Evolutionary conservation across 192 early-diverging fungal species (phyloP), one percentile per base, ranked within the genome.

Genomic region (Helicostylum pulchrum): DNA sequence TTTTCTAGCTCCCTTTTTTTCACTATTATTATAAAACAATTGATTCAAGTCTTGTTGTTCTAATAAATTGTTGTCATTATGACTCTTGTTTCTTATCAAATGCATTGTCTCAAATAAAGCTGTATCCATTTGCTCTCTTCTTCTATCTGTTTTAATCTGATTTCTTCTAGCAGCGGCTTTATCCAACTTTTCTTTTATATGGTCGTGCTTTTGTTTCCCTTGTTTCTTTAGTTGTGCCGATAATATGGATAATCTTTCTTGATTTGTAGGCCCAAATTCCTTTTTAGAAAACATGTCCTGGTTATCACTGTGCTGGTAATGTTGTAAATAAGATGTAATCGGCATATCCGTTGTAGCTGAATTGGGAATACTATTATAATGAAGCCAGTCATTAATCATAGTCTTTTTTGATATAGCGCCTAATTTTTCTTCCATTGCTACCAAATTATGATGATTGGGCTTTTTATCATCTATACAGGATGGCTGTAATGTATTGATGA

Each of bases 91-190:
- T 6, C 43, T 59, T 14, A 59, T 12, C 39, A 59, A 43, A 21
- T 42, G 17, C 20, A 59, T 12, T 4, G 57, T 59, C 21, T 59
- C 57, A 11, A 59, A 26, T 44, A 59, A 44, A 19, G 43, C 42
- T 7, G 43, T 26, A 45, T 59, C 57, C 36, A 45, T 59, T 14
- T 59, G 57, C 26, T 59, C 57, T 59, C 57, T 31, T 45, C 21
- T 31, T 45, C 57, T 43, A 26, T 59, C 26, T 4, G 32, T 23
- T 45, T 45, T 59, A 23, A 59, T 59, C 12, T 14, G 12, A 45
- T 59, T 59, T 14, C 57, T 39, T 39, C 57, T 39, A 3, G 57
- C 57, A 6, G 57, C 57, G 6, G 57, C 57, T 45, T 21, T 43
- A 39, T 59, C 57, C 36, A 59, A 42, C 11, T 59, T 44, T 26